Base-by-base conservation (phyloP, 768 basidiomycete species). In the Naganishia randhawae region DNA sequence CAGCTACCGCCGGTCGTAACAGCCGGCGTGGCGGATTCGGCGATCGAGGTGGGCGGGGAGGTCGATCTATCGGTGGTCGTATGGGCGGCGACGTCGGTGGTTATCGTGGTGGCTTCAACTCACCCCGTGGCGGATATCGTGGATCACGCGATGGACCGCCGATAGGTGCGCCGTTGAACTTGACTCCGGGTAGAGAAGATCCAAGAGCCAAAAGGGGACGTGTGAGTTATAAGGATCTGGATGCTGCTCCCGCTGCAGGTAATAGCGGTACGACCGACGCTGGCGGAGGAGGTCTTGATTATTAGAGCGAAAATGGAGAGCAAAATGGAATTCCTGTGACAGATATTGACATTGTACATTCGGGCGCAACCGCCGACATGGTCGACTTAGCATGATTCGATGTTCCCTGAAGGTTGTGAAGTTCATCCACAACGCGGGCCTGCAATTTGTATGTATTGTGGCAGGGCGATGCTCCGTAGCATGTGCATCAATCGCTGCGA, bases 181-280 rank as follows among this genome's bases (percentile, higher is more conserved):
- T 68, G 90, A 88, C 33, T 10, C 57, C 57, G 10, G 91, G 90
- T 81, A 90, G 92, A 79, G 94, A 97, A 78, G 94, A 94, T 50
- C 84, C 94, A 45, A 91, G 94, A 32, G 88, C 89, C 35, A 89
- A 88, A 37, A 91, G 91, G 51, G 89, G 87, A 81, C 86, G 90
- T 80, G 87, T 97, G 65, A 92, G 90, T 81, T 97, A 97, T 77
- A 88, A 92, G 77, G 94, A 97, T 81, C 90, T 96, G 87, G 94
- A 97, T 82, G 82, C 89, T 78, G 90, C 92, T 72, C 90, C 91
- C 32, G 90, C 90, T 84, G 88, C 85, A 42, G 88, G 86, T 78
- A 85, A 86, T 14, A 61, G 27, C 11, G 32, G 35, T 22, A 25
- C 57, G 22, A 39, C 57, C 57, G 39, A 61, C 22, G 17, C 57